Base-by-base conservation (phyloP, 2,329 filamentous ascomycete genomes). In the Amauroascus niger region DNA sequence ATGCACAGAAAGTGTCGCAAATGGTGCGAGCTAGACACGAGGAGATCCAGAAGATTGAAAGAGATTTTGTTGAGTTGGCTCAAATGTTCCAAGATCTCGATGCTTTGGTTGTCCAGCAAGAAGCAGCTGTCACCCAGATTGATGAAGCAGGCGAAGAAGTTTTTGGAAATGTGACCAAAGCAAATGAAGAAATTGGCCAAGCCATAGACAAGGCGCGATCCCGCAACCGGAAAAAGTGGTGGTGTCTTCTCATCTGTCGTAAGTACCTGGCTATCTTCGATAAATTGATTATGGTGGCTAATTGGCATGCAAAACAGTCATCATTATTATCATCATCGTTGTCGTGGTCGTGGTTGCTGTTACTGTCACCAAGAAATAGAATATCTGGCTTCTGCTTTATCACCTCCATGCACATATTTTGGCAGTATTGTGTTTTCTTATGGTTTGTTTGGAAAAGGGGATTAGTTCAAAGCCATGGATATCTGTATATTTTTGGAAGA, bases 141-240 rank as follows among this genome's bases (percentile, higher is more conserved):
- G 88, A 95, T 72, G 79, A 85, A 64, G 88, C 91, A 73, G 88
- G 82, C 35, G 87, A 94, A 70, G 86, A 95, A 65, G 86, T 93
- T 37, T 82, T 87, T 47, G 82, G 86, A 55, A 87, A 97, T 69
- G 80, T 96, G 46, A 81, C 85, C 64, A 86, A 93, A 68, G 91
- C 85, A 59, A 96, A 93, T 65, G 79, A 82, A 58, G 82, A 96
- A 69, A 86, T 97, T 56, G 82, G 79, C 37, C 80, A 79, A n/a
- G 90, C 90, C 11, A 86, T 95, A 58, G 77, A 79, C 57, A 95
- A 87, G 61, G 91, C 91, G 7, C 79, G 85, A 67, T 80, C 82
- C 62, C 87, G 86, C 49, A 80, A 87, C 62, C 87, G 83, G 75
- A 95, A 94, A 88, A 96, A 96, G 86, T 96, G 89, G 90, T 90